Evolutionary conservation across 2,329 filamentous ascomycete species (phyloP).

Genomic region (Pyricularia sp.): DNA sequence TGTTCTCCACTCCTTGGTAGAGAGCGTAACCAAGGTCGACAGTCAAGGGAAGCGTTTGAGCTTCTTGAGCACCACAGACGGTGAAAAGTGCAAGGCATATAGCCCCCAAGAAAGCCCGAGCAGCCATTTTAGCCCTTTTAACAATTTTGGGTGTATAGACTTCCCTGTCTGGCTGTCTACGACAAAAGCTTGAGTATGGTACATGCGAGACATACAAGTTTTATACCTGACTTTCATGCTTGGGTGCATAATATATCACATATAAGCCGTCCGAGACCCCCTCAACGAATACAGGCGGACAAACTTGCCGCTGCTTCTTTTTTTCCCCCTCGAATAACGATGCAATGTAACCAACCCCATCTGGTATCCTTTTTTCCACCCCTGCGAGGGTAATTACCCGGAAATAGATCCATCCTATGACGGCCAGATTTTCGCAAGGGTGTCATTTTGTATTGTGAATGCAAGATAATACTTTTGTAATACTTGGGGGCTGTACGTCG

Average conservation of each 20-base stretch:
- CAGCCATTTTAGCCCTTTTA: background rate
- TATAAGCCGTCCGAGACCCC: too few relatives aligned
- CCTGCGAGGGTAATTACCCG: background rate
- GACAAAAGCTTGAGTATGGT: too few relatives aligned
- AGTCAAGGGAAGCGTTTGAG: background rate
- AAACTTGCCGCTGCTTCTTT: too few relatives aligned
- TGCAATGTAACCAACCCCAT: too few relatives aligned
- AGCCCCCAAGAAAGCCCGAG: background rate
- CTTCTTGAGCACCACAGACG: background rate
- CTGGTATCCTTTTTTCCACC: too few relatives aligned
- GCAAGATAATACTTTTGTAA: too few relatives aligned
- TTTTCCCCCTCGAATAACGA: too few relatives aligned
- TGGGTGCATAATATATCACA: too few relatives aligned
- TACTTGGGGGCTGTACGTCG: too few relatives aligned
- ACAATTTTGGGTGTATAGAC: background rate
- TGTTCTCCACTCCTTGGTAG: constrained; percentile 10
- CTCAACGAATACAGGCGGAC: too few relatives aligned
- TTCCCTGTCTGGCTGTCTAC: background rate
- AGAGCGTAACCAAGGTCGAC: constrained; percentile 11
- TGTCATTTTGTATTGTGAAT: background rate
- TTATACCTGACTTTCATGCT: too few relatives aligned
- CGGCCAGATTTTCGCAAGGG: background rate
- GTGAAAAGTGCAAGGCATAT: background rate
- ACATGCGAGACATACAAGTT: too few relatives aligned
- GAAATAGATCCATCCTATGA: background rate